A percentile compares a stretch with the other conserved stretches of the same genome.
Evolutionary conservation across 2,329 filamentous ascomycete species (phyloP).

Genomic region (Cadophora sp.): DNA sequence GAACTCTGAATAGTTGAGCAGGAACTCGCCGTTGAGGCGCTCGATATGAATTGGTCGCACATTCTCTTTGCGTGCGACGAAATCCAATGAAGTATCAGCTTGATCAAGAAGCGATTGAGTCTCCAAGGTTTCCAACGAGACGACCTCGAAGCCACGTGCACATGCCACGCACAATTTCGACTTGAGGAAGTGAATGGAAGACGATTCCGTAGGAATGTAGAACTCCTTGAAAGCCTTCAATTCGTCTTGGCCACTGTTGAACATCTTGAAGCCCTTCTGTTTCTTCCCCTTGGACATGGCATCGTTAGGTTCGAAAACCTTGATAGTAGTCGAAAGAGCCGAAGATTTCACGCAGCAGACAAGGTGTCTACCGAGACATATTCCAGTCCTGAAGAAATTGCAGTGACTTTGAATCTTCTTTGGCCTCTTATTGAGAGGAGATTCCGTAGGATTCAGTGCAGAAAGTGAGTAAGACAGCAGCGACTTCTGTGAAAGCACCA

Average conservation of each 20-base stretch:
- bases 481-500: slow-evolving; percentile 93
- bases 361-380: slow-evolving; percentile 90
- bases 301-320: slow-evolving; percentile 98
- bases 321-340: slow-evolving; percentile 92
- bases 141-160: slow-evolving; percentile 94
- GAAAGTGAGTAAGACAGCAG: slow-evolving; percentile 88
- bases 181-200: slow-evolving; percentile 95
- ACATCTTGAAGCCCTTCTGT: slow-evolving; percentile 96
- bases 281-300: slow-evolving; percentile 93
- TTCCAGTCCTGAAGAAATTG: slow-evolving; percentile 98
- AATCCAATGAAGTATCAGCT: slow-evolving; percentile 96
- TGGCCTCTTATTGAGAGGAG: slow-evolving; percentile 79
- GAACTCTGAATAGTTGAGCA: slow-evolving; percentile 98
- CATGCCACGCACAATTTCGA: slow-evolving; percentile 97
- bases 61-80: slow-evolving; percentile 91
- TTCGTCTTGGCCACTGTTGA: slow-evolving; percentile 90
- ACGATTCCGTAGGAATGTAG: slow-evolving; percentile 98
- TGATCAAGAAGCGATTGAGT: slow-evolving; percentile 96
- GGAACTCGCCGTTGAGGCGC: slow-evolving; percentile 93
- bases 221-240: slow-evolving; percentile 98
- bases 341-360: slow-evolving; percentile 97
- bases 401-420: slow-evolving; percentile 98
- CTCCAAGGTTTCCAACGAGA: slow-evolving; percentile 95
- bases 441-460: slow-evolving; percentile 84
- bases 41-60: slow-evolving; percentile 97